Conservation (phyloP, 805 yeast genomes). For the Saturnispora hagleri region DNA sequence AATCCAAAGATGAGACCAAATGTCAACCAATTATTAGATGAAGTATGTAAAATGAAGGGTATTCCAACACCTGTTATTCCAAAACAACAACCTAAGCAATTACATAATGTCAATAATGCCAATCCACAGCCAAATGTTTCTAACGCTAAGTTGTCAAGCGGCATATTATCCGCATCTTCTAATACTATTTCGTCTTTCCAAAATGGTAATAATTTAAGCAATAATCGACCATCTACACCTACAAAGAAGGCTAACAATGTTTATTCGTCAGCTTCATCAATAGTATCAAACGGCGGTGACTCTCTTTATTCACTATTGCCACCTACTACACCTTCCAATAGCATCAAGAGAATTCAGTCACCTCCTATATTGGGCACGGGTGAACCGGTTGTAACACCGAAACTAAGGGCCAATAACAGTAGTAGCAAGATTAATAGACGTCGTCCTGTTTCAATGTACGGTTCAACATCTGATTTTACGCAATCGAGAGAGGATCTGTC, state of each 20-base stretch:
- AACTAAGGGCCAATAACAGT: background rate
- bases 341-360: background rate
- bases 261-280: conserved; percentile 4
- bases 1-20: conserved; percentile 70
- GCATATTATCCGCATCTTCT: background rate
- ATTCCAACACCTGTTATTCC: conserved; percentile 28
- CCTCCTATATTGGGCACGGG: background rate
- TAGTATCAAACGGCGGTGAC: conserved; percentile 1
- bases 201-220: background rate
- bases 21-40: conserved; percentile 60
- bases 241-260: background rate
- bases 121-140: background rate
- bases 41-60: conserved; percentile 53
- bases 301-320: conserved; percentile 1
- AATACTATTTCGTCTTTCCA: background rate
- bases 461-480: background rate
- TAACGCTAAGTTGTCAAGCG: background rate
- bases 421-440: background rate
- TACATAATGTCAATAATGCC: background rate
- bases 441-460: conserved; percentile 11
- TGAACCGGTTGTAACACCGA: background rate
- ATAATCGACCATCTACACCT: background rate
- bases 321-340: background rate
- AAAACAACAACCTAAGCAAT: background rate
- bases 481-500: conserved; percentile 8